phyloP scores from a whole-genome alignment of 1,284 basidiomycete genomes.

The Mycena sp. region DNA sequence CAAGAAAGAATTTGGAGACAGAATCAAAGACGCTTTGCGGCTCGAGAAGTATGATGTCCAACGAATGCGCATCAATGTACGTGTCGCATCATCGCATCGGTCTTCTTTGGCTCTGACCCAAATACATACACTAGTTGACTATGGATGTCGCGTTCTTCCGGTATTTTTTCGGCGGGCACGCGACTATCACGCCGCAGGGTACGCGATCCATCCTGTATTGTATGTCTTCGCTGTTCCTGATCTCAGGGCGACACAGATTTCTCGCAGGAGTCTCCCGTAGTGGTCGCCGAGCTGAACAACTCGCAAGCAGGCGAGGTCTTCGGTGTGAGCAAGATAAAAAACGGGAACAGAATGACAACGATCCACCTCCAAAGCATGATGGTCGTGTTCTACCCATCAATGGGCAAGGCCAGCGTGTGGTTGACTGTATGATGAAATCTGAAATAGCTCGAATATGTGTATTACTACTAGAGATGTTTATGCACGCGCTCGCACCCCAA shows the following conservation, averaged over 20 bases:
- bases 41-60: conserved; percentile 33
- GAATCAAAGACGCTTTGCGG: conserved; percentile 25
- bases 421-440: conserved; percentile 28
- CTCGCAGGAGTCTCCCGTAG: conserved; percentile 23
- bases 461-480: neutral
- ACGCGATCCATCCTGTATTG: neutral
- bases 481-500: too few species aligned
- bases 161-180: conserved; percentile 29
- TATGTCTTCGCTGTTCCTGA: neutral
- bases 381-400: conserved; percentile 31
- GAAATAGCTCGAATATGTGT: too few species aligned
- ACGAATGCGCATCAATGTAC: conserved; percentile 29
- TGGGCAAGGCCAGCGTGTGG: conserved; percentile 27
- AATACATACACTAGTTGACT: conserved; percentile 11
- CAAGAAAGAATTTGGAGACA: conserved; percentile 34
- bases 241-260: neutral
- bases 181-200: conserved; percentile 27
- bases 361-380: conserved; percentile 28
- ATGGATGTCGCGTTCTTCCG: conserved; percentile 34
- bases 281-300: conserved; percentile 30
- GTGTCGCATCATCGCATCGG: neutral
- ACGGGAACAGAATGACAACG: conserved; percentile 30
- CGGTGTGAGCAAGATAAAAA: conserved; percentile 34
- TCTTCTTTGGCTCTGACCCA: neutral
- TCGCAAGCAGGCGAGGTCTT: conserved; percentile 29